Evolutionary conservation across 805 yeast genomes (phyloP).

Genomic region (Priceomyces medius): DNA sequence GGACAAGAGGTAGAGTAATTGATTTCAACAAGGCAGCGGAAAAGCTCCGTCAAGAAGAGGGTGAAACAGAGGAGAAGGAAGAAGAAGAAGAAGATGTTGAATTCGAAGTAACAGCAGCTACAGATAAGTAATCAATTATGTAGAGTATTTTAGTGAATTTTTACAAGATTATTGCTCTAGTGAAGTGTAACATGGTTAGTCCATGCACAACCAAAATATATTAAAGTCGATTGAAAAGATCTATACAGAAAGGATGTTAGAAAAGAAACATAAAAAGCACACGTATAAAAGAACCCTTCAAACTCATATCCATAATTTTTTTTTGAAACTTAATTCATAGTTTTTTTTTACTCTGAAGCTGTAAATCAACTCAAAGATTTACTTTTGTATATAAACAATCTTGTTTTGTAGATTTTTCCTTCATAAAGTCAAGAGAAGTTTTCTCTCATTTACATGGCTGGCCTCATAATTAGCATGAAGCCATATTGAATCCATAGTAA

Average conservation of each 20-base stretch:
- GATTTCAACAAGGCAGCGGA: conserved; percentile 82
- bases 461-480: conserved; percentile 18
- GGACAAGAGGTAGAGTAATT: conserved; percentile 87
- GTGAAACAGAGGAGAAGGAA: conserved; percentile 37
- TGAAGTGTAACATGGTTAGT: not conserved
- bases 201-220: not conserved
- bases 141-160: no score
- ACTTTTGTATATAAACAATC: no score
- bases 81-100: conserved; percentile 53
- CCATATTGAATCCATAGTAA: conserved; percentile 34
- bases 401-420: no score
- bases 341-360: not conserved
- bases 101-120: conserved; percentile 38
- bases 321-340: not conserved
- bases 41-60: conserved; percentile 55
- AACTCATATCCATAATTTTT: no score
- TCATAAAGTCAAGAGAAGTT: no score
- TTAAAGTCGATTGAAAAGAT: not conserved
- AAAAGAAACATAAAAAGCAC: not conserved
- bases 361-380: not conserved
- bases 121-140: no score
- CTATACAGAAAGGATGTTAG: not conserved
- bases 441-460: no score
- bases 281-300: not conserved
- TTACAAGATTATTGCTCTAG: not conserved